Evolutionary conservation across 2,329 filamentous ascomycete species (phyloP).

Genomic region (Spiromastix sp.): DNA sequence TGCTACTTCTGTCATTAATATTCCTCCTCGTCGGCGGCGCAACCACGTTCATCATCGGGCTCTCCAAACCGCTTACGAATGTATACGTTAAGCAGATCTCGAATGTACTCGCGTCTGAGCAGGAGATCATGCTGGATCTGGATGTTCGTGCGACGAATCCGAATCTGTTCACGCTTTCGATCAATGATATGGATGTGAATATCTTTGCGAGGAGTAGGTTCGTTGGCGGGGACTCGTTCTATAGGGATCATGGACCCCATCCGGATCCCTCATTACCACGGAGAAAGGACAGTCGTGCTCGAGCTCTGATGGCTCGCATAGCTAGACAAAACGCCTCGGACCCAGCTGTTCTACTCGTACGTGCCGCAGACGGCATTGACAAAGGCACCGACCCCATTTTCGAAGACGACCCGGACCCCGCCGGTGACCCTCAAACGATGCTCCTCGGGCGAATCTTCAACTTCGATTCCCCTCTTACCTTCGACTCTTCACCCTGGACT

Average conservation of each 20-base stretch:
- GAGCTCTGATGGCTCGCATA: slow-evolving; percentile 20
- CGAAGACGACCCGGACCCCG: slow-evolving; percentile 45
- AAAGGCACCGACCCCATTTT: slow-evolving; percentile 53
- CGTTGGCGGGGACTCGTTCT: slow-evolving; percentile 51
- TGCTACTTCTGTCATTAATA: slow-evolving; percentile 73
- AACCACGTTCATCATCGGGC: slow-evolving; percentile 81
- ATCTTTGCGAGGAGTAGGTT: slow-evolving; percentile 92
- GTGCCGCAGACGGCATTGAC: slow-evolving; percentile 33
- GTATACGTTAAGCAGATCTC: slow-evolving; percentile 71
- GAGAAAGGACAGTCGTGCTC: slow-evolving; percentile 21
- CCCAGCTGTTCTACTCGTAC: slow-evolving; percentile 11
- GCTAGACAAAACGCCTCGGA: slow-evolving; percentile 15
- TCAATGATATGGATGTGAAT: slow-evolving; percentile 79
- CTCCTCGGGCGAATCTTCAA: slow-evolving; percentile 78
- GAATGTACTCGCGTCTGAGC: slow-evolving; percentile 85
- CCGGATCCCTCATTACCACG: slow-evolving; percentile 13
- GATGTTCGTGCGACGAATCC: slow-evolving; percentile 83
- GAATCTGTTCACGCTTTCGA: slow-evolving; percentile 78
- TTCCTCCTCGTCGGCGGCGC: slow-evolving; percentile 74
- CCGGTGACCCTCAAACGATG: slow-evolving; percentile 65
- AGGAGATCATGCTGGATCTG: slow-evolving; percentile 90
- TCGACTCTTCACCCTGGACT: slow-evolving; percentile 82
- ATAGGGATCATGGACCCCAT: slow-evolving; percentile 24
- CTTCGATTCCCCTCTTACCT: slow-evolving; percentile 79
- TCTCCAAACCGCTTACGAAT: slow-evolving; percentile 73